These are phyloP conservation scores for Cordyceps militaris DNA, from an alignment of 2,329 filamentous ascomycete genomes.

Conservation along the genomic window DNA sequence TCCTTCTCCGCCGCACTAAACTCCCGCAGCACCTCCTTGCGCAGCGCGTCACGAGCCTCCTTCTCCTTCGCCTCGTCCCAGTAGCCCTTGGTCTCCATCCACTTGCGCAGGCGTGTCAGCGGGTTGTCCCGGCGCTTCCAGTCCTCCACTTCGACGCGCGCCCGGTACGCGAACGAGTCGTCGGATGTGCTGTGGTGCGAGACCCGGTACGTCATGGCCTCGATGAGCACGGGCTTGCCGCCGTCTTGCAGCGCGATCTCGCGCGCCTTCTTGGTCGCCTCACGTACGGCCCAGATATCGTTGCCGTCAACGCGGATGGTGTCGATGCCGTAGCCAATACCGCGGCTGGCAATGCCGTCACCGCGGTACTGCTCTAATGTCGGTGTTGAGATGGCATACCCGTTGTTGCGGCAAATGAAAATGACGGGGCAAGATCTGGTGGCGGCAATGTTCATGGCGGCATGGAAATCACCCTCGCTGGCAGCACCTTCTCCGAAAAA, in stretches of 20 bases:
- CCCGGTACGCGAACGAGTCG: constrained; percentile 93
- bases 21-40: constrained; percentile 72
- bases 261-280: constrained; percentile 71
- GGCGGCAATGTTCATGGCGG: constrained; percentile 82
- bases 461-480: constrained; percentile 87
- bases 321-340: constrained; percentile 88
- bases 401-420: constrained; percentile 90
- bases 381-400: constrained; percentile 83
- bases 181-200: constrained; percentile 96
- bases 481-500: constrained; percentile 91
- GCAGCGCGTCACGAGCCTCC: constrained; percentile 54
- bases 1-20: constrained; percentile 78
- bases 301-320: constrained; percentile 92
- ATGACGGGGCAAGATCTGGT: constrained; percentile 81
- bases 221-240: constrained; percentile 78
- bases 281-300: constrained; percentile 81
- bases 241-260: constrained; percentile 71
- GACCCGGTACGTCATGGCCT: constrained; percentile 97
- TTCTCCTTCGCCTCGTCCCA: constrained; percentile 86
- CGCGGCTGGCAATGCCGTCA: constrained; percentile 81
- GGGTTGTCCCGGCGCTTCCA: constrained; percentile 91
- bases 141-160: constrained; percentile 87
- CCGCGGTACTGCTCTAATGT: constrained; percentile 87
- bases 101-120: constrained; percentile 78
- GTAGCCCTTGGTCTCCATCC: constrained; percentile 72